phyloP scores from a whole-genome alignment of 805 yeast species.

The Starmerella scarabaei region DNA sequence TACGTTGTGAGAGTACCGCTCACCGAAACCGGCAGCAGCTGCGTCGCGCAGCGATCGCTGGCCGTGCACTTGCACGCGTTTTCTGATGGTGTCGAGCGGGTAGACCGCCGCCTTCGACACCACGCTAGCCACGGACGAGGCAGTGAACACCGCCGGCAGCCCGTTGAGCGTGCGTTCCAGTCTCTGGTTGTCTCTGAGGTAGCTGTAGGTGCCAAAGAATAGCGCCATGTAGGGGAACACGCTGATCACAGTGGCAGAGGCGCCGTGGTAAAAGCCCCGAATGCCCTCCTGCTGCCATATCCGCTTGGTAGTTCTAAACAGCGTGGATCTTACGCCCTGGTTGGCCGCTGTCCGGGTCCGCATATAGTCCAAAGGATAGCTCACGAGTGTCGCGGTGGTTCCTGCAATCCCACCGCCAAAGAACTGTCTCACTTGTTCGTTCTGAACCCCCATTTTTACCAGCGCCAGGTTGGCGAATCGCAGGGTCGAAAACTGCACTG shows the following conservation, averaged over 20 bases:
- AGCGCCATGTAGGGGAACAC: conserved; percentile 61
- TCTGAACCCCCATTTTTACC: conserved; percentile 6
- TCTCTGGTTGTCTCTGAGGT: conserved; percentile 11
- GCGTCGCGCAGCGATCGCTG: conserved; percentile 9
- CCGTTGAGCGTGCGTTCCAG: conserved; percentile 1
- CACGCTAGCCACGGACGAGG: conserved; percentile 68
- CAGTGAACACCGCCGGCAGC: conserved; percentile 24
- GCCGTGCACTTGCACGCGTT: conserved; percentile 57
- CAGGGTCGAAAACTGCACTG: conserved; percentile 66
- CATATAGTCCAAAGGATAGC: conserved; percentile 86
- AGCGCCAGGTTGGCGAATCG: conserved; percentile 35
- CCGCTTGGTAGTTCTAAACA: conserved; percentile 23
- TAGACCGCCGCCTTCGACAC: conserved; percentile 60
- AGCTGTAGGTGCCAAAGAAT: conserved; percentile 33
- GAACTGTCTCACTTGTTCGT: conserved; percentile 34
- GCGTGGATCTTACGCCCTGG: conserved; percentile 10
- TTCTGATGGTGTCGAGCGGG: conserved; percentile 75
- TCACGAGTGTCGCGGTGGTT: conserved; percentile 48
- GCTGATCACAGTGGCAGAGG: conserved; percentile 40
- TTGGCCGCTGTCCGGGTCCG: conserved; percentile 77
- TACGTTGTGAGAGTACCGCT: conserved; percentile 20
- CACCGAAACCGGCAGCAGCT: conserved; percentile 15
- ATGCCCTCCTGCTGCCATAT: conserved; percentile 34
- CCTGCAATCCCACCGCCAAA: conserved; percentile 73
- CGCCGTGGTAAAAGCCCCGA: conserved; percentile 39